Conservation (phyloP, 1,139 yeast species). For the Sporopachydermia cereana region DNA sequence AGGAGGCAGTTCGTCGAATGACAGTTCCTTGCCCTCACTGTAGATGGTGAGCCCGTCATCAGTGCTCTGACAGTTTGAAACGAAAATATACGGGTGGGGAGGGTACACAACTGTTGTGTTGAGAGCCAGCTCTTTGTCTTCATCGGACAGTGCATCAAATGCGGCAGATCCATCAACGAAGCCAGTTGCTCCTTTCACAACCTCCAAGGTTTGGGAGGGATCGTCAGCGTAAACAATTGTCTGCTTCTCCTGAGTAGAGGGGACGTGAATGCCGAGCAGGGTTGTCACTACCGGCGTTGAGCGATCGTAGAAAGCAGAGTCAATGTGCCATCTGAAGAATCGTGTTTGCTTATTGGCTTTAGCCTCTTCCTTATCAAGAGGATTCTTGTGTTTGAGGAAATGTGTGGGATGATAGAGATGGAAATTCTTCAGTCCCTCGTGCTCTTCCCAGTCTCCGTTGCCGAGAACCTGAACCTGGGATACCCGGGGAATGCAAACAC, state of each 20-base stretch:
- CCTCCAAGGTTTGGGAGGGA: constrained; percentile 46
- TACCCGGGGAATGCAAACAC: constrained; percentile 63
- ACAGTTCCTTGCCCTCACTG: constrained; percentile 60
- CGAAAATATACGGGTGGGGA: constrained; percentile 83
- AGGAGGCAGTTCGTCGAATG: constrained; percentile 56
- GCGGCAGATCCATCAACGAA: constrained; percentile 76
- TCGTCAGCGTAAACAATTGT: constrained; percentile 51
- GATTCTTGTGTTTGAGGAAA: constrained; percentile 59
- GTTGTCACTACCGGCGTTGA: constrained; percentile 83
- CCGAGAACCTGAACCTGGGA: constrained; percentile 88
- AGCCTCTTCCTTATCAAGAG: constrained; percentile 43
- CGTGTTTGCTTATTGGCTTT: constrained; percentile 56
- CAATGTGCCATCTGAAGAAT: constrained; percentile 89
- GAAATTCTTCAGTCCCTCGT: constrained; percentile 64
- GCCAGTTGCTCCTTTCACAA: constrained; percentile 80
- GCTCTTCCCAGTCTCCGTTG: constrained; percentile 56
- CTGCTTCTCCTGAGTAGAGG: constrained; percentile 29
- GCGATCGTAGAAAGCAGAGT: constrained; percentile 73
- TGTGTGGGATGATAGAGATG: constrained; percentile 74
- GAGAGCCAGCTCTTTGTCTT: constrained; percentile 62
- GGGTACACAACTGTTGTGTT: constrained; percentile 75
- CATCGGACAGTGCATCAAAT: constrained; percentile 49
- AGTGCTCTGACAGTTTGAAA: constrained; percentile 70
- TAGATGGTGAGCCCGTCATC: constrained; percentile 80
- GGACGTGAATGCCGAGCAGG: constrained; percentile 71